Evolutionary conservation across 768 basidiomycete species (phyloP).

Genomic region (Favolaschia claudopus): DNA sequence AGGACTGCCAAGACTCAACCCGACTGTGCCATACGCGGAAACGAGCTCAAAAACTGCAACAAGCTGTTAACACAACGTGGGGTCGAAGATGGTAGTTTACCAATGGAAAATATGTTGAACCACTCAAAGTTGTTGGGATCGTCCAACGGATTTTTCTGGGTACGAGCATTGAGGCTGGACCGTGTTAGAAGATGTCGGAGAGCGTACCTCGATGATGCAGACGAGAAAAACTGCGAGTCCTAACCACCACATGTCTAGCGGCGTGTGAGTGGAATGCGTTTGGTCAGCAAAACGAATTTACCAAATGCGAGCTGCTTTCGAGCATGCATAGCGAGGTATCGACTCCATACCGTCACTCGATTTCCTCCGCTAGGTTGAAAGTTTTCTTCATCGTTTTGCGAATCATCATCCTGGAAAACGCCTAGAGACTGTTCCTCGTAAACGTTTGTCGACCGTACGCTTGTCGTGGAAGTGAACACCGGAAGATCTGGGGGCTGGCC

Average conservation of each 20-base stretch:
- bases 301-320: conserved; percentile 92
- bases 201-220: conserved; percentile 89
- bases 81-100: conserved; percentile 47
- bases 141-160: no score
- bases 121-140: conserved; percentile 63
- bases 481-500: background rate
- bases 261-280: background rate
- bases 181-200: no score
- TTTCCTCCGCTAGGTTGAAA: conserved; percentile 55
- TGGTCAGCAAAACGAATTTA: conserved; percentile 38
- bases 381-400: conserved; percentile 55
- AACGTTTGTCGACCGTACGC: conserved; percentile 91
- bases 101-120: conserved; percentile 86
- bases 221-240: conserved; percentile 84
- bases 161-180: no score
- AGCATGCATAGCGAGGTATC: conserved; percentile 82
- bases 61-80: background rate
- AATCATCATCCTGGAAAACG: conserved; percentile 66
- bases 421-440: conserved; percentile 95
- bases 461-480: conserved; percentile 31
- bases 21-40: conserved; percentile 89
- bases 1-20: conserved; percentile 89
- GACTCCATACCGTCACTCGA: conserved; percentile 70
- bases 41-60: conserved; percentile 84
- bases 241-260: conserved; percentile 95